Base-by-base conservation (phyloP, 768 basidiomycete species). In the Agaricus subrufescens region DNA sequence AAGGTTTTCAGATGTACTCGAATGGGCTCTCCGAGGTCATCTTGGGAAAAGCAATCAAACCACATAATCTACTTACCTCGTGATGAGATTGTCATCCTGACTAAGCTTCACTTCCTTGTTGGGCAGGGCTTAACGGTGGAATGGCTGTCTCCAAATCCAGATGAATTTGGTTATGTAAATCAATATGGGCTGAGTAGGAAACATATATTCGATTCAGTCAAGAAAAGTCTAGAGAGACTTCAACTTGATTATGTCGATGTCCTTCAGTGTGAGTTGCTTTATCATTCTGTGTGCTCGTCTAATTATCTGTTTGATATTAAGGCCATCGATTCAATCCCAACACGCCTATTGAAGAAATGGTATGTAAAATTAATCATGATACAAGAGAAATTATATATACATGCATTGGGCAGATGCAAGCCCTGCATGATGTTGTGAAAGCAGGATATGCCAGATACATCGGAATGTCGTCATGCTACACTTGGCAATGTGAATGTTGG, bases 171-270 rank as follows among this genome's bases (percentile, higher is more conserved):
- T 11, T 84, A 81, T 56, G 73, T 82, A 14, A 86, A 85, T 56
- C 77, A 81, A 52, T 69, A 75, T 54, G 82, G 82, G 1, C 55
- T 71, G 27, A 73, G 69, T 59, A 67, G 71, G 50, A 73, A 89
- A 82, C 81, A 85, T 62, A 89, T 91, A 43, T 91, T 91, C 60
- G 86, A 85, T 38, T 73, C 82, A 0, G 79, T 86, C 26, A 84
- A 84, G 62, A 69, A 73, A n/a, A 83, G 82, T 46, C 67, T 91
- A 59, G 69, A 86, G 64, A 78, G 89, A 11, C 74, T 92, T 2
- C 85, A 89, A 46, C 66, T 89, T 30, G 89, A 91, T 49, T 89
- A 90, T 59, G 77, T 92, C 61, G 91, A 91, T 63, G 69, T 91
- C 1, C 69, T 90, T 7, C 89, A 91, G 73, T 87, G 86, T 77